Percentiles rank a stretch among this genome's conserved stretches.
These are phyloP conservation scores for Myxozyma neotropica DNA, from an alignment of 805 yeast genomes.

Conservation along the genomic window DNA sequence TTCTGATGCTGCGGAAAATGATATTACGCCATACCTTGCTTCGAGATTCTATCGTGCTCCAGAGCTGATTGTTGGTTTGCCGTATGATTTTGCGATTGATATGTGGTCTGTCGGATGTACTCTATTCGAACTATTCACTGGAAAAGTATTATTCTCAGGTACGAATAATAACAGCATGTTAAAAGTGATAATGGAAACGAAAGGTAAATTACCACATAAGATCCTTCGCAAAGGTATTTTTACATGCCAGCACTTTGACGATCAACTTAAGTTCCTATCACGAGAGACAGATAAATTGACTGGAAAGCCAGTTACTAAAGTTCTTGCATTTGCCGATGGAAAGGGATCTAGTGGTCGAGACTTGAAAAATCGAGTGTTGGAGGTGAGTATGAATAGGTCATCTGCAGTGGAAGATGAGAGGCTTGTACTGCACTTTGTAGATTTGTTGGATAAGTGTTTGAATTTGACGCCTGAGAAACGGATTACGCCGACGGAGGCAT, in stretches of 20 bases:
- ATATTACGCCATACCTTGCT: slow-evolving; percentile 42
- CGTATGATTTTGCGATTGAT: slow-evolving; percentile 67
- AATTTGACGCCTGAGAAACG: slow-evolving; percentile 62
- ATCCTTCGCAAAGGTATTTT: slow-evolving; percentile 39
- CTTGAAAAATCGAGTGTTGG: slow-evolving; percentile 18
- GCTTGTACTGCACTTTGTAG: slow-evolving; percentile 35
- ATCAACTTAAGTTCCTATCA: slow-evolving; percentile 36
- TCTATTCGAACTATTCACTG: slow-evolving; percentile 89
- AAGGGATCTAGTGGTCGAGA: slow-evolving; percentile 19
- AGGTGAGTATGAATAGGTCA: slow-evolving; percentile 5
- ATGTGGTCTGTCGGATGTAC: slow-evolving; percentile 97
- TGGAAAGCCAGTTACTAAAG: slow-evolving; percentile 30
- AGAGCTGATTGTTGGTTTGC: slow-evolving; percentile 65
- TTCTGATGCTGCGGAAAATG: slow-evolving; percentile 41
- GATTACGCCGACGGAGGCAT: slow-evolving; percentile 66
- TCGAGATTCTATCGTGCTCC: slow-evolving; percentile 81
- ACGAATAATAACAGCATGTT: slow-evolving; percentile 76
- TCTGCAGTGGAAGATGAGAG: slow-evolving; percentile 4
- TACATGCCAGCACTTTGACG: slow-evolving; percentile 39
- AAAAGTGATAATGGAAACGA: slow-evolving; percentile 40
- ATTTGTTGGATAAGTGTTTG: slow-evolving; percentile 40
- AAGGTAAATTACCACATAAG: slow-evolving; percentile 41
- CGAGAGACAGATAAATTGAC: slow-evolving; percentile 37
- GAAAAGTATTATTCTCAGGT: slow-evolving; percentile 88
- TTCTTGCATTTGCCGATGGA: slow-evolving; percentile 22